Evolutionary conservation across 2,329 filamentous ascomycete genomes (phyloP).

Genomic region (Phialophora tarda): DNA sequence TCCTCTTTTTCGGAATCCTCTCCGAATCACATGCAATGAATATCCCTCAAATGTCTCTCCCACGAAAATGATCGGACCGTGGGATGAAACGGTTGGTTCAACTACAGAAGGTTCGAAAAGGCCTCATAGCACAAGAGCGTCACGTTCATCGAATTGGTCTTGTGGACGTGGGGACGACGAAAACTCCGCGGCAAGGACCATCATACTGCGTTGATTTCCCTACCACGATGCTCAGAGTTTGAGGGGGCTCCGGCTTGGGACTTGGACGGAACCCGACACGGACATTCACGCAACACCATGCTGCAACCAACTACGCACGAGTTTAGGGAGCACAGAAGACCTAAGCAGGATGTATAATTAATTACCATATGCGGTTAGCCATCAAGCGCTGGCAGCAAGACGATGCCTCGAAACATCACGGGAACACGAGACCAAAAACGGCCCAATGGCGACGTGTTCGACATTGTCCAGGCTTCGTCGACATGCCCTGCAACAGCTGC

Average conservation of each 20-base stretch:
- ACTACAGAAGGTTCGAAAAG: neutral
- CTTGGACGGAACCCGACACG: neutral
- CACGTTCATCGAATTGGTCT: neutral
- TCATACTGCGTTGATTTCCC: neutral
- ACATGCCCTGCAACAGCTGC: neutral
- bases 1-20: constrained; percentile 1
- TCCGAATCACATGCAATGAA: neutral
- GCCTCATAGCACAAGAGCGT: neutral
- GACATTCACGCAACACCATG: neutral
- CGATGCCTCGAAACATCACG: neutral
- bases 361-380: neutral
- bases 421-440: neutral
- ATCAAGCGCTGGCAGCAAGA: neutral
- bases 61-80: neutral
- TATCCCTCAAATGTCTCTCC: neutral
- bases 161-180: neutral
- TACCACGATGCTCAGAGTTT: neutral
- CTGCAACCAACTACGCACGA: neutral
- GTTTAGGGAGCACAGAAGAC: neutral
- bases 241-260: neutral
- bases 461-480: neutral
- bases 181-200: neutral
- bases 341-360: neutral
- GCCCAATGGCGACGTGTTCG: neutral
- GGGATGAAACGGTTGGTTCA: neutral